Base-by-base conservation (phyloP, 176 grass and related monocot genomes). In the Musa acuminata region DNA sequence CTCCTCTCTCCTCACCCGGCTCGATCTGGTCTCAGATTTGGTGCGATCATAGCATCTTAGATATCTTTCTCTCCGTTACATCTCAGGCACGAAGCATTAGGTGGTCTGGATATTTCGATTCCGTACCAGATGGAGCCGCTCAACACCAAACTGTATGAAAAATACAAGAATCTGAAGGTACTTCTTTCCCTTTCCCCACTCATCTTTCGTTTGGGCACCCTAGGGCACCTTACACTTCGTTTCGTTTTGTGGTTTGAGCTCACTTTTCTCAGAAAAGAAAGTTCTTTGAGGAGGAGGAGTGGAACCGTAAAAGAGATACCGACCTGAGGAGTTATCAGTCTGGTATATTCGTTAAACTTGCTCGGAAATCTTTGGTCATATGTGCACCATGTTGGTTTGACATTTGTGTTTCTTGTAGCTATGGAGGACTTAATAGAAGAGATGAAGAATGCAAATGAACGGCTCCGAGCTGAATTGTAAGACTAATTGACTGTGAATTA, bases 161-260 rank as follows among this genome's bases (percentile, higher is more conserved):
- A 82, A 69, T 86, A 86, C 69, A 29, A 19, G 55, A 62, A 60
- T n/a, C 69, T 88, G 67, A 88, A 80, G 89, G 89, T 80, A 62
- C 48, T 52, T 13, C 23, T 16, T 12, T 43, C 52, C 11, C 12
- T 25, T 17, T 13, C 43, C 27, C 49, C 1, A 25, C 11, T 19
- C 74, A 1, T 13, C 2, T 12, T 16, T 24, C 12, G 64, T 29
- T 69, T 24, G 13, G 21, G 8, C 23, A 9, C 4, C 19, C 1
- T 50, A 78, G 13, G 21, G 8, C 23, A 9, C 4, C 19, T 3
- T 50, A 78, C 74, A 24, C 10, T 79, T 55, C 20, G 49, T 48
- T 58, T 2, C 20, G 13, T 55, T 72, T 50, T 60, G 49, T 64
- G 58, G 51, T 53, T 71, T 70, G 26, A n/a, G 43, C 16, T 64